phyloP scores from a whole-genome alignment of 306 rosid genomes.

The Trifolium subterraneum region DNA sequence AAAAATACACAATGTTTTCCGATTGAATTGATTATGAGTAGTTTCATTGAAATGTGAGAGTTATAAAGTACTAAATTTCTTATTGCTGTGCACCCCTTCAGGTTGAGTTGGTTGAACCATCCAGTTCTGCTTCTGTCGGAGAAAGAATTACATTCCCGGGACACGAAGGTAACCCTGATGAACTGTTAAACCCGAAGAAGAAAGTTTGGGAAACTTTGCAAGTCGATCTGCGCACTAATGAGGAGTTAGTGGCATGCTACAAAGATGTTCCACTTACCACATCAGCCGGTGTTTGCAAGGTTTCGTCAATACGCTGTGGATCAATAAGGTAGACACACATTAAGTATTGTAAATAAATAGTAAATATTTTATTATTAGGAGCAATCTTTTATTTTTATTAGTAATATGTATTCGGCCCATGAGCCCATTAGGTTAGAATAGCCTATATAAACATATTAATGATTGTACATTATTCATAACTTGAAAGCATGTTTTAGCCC shows the following conservation, averaged over 20 bases:
- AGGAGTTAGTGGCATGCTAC: slow-evolving; percentile 72
- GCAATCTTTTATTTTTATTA: too few relatives aligned
- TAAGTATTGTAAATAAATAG: too few relatives aligned
- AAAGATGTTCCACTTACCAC: slow-evolving; percentile 79
- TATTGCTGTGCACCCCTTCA: slow-evolving; percentile 36
- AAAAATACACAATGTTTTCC: neutral
- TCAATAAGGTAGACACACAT: slow-evolving; percentile 75
- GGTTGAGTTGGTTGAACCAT: slow-evolving; percentile 93
- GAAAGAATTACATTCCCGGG: slow-evolving; percentile 77
- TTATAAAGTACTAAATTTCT: slow-evolving; percentile 27
- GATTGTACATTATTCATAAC: too few relatives aligned
- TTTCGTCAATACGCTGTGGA: slow-evolving; percentile 63
- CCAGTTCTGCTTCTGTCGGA: slow-evolving; percentile 68
- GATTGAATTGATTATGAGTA: neutral
- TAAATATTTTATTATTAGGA: too few relatives aligned
- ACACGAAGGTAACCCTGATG: slow-evolving; percentile 72
- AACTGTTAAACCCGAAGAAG: slow-evolving; percentile 84
- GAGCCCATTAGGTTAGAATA: too few relatives aligned
- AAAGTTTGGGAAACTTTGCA: slow-evolving; percentile 93
- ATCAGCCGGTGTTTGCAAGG: slow-evolving; percentile 85
- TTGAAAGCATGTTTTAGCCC: neutral
- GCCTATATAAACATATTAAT: too few relatives aligned
- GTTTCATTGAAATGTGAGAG: slow-evolving; percentile 11
- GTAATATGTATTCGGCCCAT: too few relatives aligned
- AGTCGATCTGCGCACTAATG: slow-evolving; percentile 63